Conservation (phyloP, 768 basidiomycete genomes). For the Coprinellus aureogranulatus region DNA sequence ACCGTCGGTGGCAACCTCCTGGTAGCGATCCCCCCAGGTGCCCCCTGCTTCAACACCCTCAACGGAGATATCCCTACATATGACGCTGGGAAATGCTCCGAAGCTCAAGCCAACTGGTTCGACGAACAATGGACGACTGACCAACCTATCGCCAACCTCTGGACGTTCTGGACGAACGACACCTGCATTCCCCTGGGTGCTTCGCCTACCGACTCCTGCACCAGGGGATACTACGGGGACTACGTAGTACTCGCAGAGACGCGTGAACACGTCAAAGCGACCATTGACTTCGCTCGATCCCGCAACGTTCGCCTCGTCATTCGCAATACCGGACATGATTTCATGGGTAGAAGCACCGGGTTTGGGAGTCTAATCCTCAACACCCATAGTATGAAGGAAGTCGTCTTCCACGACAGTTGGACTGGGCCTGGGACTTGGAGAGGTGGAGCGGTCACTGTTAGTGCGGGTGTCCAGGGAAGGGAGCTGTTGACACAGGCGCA, state of each 20-base stretch:
- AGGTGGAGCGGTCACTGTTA: conserved; percentile 18
- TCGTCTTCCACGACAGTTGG: conserved; percentile 13
- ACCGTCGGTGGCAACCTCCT: conserved; percentile 13
- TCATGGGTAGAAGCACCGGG: neutral
- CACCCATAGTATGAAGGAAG: conserved; percentile 19
- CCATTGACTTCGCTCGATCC: conserved; percentile 18
- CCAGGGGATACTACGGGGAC: conserved; percentile 11
- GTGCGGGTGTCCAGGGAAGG: conserved; percentile 17
- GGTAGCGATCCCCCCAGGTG: conserved; percentile 9
- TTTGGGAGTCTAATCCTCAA: conserved; percentile 7
- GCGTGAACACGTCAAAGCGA: conserved; percentile 16
- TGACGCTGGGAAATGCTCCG: neutral
- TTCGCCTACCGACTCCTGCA: conserved; percentile 9
- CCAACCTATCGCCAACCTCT: conserved; percentile 3
- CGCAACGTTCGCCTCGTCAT: conserved; percentile 21
- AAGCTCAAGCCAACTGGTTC: neutral
- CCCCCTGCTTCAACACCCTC: conserved; percentile 12
- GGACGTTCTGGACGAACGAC: conserved; percentile 12
- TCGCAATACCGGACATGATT: conserved; percentile 23
- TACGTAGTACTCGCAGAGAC: conserved; percentile 18
- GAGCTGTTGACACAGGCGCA: conserved; percentile 9
- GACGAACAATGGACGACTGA: conserved; percentile 9
- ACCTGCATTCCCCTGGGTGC: conserved; percentile 15
- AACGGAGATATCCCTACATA: conserved; percentile 8
- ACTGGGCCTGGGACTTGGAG: conserved; percentile 9